A percentile compares a stretch with the other conserved stretches of the same genome.
phyloP scores from a whole-genome alignment of 495 filamentous ascomycete genomes.

The Acidiella bohemica region DNA sequence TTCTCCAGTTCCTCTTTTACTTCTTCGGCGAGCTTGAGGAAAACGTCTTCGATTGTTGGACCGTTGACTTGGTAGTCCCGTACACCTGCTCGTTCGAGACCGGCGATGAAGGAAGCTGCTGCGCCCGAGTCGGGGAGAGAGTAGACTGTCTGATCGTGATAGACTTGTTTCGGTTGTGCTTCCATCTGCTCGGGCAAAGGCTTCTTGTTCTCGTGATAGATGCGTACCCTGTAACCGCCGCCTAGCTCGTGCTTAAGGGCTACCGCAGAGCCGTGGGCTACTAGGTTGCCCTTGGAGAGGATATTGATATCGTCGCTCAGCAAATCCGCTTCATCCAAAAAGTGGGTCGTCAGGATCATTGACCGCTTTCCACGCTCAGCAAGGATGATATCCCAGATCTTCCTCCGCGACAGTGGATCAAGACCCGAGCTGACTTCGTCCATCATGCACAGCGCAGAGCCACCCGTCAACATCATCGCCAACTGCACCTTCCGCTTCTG shows the following conservation, averaged over 20 bases:
- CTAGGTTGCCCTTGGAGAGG: slow-evolving; percentile 27
- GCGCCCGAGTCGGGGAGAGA: slow-evolving; percentile 47
- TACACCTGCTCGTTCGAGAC: slow-evolving; percentile 42
- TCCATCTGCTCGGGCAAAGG: slow-evolving; percentile 38
- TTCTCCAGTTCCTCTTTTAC: slow-evolving; percentile 22
- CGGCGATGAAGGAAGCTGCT: slow-evolving; percentile 51
- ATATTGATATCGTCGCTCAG: slow-evolving; percentile 30
- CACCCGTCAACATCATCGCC: slow-evolving; percentile 85
- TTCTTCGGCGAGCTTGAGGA: slow-evolving; percentile 69
- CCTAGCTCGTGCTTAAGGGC: slow-evolving; percentile 28
- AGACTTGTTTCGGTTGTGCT: slow-evolving; percentile 41
- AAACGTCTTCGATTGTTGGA: slow-evolving; percentile 59
- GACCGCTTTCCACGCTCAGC: slow-evolving; percentile 64
- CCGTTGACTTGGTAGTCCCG: slow-evolving; percentile 34
- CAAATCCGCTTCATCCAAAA: slow-evolving; percentile 31
- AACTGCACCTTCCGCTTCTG: slow-evolving; percentile 87
- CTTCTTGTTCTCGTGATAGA: slow-evolving; percentile 39
- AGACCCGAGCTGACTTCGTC: slow-evolving; percentile 77
- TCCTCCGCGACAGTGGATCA: slow-evolving; percentile 65
- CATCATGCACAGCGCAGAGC: slow-evolving; percentile 70
- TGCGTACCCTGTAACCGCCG: slow-evolving; percentile 61
- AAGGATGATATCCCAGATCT: slow-evolving; percentile 82
- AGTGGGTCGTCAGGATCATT: slow-evolving; percentile 67
- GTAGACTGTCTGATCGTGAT: slow-evolving; percentile 59
- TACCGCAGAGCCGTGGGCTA: slow-evolving; percentile 25